A percentile compares a stretch with the other conserved stretches of the same genome.
phyloP scores from a whole-genome alignment of 2,329 filamentous ascomycete species.

The Sclerotinia subarctica region DNA sequence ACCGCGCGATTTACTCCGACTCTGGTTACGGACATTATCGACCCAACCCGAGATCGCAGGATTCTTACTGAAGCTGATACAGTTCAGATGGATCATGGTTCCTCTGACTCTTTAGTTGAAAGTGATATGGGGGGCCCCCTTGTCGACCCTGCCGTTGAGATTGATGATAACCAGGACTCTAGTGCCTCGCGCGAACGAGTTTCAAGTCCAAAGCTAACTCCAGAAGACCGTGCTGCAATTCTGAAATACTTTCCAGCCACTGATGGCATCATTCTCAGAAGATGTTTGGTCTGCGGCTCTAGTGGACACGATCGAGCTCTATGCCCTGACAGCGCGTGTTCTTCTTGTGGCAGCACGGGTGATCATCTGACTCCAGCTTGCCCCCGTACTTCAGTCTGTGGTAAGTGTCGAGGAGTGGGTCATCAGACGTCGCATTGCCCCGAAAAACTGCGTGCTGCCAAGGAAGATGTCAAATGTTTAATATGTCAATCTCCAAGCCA shows the following conservation, averaged over 20 bases:
- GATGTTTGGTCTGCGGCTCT: conserved; percentile 52
- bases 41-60: neutral
- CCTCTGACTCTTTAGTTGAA: neutral
- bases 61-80: neutral
- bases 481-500: conserved; percentile 57
- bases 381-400: conserved; percentile 50
- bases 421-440: conserved; percentile 52
- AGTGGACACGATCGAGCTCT: conserved; percentile 45
- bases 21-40: neutral
- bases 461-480: conserved; percentile 57
- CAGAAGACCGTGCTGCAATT: conserved; percentile 9
- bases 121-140: neutral
- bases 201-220: neutral
- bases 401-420: conserved; percentile 60
- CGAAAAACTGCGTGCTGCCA: conserved; percentile 53
- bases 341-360: conserved; percentile 45
- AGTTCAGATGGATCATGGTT: neutral
- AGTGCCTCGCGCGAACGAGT: neutral
- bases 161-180: neutral
- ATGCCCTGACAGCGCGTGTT: conserved; percentile 50
- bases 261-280: conserved; percentile 30
- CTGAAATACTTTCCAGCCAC: conserved; percentile 47
- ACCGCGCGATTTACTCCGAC: neutral
- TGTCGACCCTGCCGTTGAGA: neutral
- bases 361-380: conserved; percentile 51